Evolutionary conservation across 148 eudicot species (phyloP).

Genomic region (Cornus suecica): DNA sequence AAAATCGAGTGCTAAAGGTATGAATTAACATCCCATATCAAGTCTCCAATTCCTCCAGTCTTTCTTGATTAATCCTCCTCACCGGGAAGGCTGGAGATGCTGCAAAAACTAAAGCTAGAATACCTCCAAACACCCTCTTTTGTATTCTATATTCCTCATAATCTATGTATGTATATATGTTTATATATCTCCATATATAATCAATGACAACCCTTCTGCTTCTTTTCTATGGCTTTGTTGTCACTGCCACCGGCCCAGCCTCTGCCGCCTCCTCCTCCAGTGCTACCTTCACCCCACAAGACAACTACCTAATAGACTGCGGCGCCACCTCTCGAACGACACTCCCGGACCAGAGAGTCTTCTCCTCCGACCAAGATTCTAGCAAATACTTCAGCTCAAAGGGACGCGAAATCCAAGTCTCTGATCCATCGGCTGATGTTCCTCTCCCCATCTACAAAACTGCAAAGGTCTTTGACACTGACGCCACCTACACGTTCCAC

Average conservation of each 20-base stretch:
- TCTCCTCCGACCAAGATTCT: constrained; percentile 48
- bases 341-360: constrained; percentile 40
- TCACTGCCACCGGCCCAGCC: background rate
- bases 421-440: constrained; percentile 29
- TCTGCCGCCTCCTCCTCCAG: constrained; percentile 4
- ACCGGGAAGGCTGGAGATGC: constrained; percentile 14
- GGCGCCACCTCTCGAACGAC: constrained; percentile 50
- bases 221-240: constrained; percentile 14
- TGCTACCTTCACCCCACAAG: constrained; percentile 50
- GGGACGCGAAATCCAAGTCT: constrained; percentile 41
- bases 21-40: background rate
- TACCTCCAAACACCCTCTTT: background rate
- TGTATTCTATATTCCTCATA: background rate
- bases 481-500: constrained; percentile 58
- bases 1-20: no score
- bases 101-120: constrained; percentile 4
- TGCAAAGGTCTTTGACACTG: constrained; percentile 50
- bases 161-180: background rate
- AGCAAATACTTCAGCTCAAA: constrained; percentile 32
- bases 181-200: background rate
- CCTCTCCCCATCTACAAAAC: constrained; percentile 47
- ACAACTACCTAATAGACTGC: constrained; percentile 54
- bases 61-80: background rate
- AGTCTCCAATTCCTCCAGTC: background rate
- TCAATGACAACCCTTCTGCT: constrained; percentile 20